Percentiles rank a stretch among this genome's conserved stretches.
phyloP scores from a whole-genome alignment of 352 stramenopile species.

The Aphanomyces cochlioides region DNA sequence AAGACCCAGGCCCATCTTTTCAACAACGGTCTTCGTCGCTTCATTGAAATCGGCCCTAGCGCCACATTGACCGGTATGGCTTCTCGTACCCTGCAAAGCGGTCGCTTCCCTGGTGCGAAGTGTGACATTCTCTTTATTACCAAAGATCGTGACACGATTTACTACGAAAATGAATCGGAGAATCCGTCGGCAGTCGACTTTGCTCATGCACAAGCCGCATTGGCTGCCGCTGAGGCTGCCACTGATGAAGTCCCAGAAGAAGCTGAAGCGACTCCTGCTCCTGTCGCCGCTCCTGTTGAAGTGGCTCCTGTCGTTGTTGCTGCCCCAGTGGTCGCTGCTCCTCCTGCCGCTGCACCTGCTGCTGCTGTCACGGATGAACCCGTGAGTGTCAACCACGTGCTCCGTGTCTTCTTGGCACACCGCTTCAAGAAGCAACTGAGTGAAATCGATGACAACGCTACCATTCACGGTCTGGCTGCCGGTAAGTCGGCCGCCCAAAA shows the following conservation, averaged over 20 bases:
- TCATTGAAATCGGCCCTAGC: conserved; percentile 80
- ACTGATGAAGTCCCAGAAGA: conserved; percentile 31
- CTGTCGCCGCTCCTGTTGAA: conserved; percentile 21
- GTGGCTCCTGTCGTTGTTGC: conserved; percentile 27
- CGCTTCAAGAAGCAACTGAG: conserved; percentile 67
- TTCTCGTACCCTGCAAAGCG: conserved; percentile 59
- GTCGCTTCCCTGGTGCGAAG: conserved; percentile 49
- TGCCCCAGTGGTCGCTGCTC: conserved; percentile 22
- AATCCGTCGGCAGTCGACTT: conserved; percentile 68
- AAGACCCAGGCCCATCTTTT: conserved; percentile 81
- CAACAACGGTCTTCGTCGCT: conserved; percentile 52
- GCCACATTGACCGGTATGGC: conserved; percentile 85
- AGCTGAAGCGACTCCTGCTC: conserved; percentile 11
- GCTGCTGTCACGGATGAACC: conserved; percentile 48
- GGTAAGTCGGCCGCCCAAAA: conserved; percentile 87
- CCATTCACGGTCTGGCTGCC: conserved; percentile 74
- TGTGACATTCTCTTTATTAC: conserved; percentile 82
- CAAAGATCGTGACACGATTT: conserved; percentile 72
- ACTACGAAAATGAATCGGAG: conserved; percentile 66
- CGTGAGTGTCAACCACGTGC: conserved; percentile 57
- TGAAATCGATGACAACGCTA: conserved; percentile 66
- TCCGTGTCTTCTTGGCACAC: conserved; percentile 71
- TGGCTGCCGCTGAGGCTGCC: not conserved
- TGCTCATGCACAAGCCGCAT: conserved; percentile 35
- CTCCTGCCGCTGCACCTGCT: conserved; percentile 33